Evolutionary conservation across 495 filamentous ascomycete genomes (phyloP).

Genomic region (Tuber magnatum): DNA sequence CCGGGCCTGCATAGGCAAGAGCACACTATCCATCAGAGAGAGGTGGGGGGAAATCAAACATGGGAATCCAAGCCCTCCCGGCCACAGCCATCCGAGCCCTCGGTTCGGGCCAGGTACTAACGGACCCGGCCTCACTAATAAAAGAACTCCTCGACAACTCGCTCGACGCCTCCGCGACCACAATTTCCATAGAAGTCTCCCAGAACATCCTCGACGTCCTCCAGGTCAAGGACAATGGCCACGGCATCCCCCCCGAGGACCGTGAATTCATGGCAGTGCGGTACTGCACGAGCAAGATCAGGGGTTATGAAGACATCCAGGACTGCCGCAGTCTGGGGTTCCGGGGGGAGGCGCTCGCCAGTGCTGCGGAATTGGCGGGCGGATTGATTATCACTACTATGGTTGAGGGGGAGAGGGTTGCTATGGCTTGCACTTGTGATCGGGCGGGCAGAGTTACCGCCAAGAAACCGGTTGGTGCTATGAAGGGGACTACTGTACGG

Average conservation of each 20-base stretch:
- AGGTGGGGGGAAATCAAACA: conserved; percentile 6
- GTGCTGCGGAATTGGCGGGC: conserved; percentile 61
- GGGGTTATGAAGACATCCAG: conserved; percentile 61
- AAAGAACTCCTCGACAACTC: conserved; percentile 94
- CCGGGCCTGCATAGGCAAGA: not conserved
- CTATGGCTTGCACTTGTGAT: conserved; percentile 49
- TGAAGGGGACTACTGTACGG: conserved; percentile 71
- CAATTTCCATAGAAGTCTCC: conserved; percentile 65
- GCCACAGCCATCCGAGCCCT: conserved; percentile 58
- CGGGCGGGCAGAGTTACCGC: conserved; percentile 49
- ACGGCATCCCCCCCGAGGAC: conserved; percentile 68
- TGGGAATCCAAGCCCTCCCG: conserved; percentile 62
- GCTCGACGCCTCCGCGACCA: conserved; percentile 71
- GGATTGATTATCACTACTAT: conserved; percentile 62
- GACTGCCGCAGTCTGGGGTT: conserved; percentile 70
- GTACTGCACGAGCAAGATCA: conserved; percentile 81
- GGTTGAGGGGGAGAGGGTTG: conserved; percentile 62
- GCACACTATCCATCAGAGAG: not conserved
- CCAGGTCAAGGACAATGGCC: conserved; percentile 83
- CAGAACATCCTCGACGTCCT: conserved; percentile 72
- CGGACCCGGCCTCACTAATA: conserved; percentile 63
- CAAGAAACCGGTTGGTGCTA: conserved; percentile 46
- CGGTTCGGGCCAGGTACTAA: conserved; percentile 64
- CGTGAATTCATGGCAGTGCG: conserved; percentile 60
- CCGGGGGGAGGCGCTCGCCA: conserved; percentile 78